Evolutionary conservation across 441 rosid species (phyloP), one percentile per base, ranked within the genome.

Genomic region (Mallotus japonicus): DNA sequence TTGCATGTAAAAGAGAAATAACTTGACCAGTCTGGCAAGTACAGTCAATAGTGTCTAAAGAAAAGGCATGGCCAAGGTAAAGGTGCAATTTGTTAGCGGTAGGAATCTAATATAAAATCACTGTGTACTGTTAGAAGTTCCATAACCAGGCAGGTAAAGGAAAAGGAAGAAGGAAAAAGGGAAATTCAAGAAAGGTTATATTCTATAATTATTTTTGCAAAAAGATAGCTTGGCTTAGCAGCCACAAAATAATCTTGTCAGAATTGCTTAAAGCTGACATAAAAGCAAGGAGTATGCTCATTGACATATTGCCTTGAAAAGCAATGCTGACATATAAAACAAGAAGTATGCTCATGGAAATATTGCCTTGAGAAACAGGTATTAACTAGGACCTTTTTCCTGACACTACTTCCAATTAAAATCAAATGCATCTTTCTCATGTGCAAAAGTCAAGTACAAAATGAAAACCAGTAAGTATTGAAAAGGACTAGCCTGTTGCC

Each of bases 401-500:
- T n/a, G 1, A 32, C 34, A 47, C 22, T 10, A 59, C 55, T 46
- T 28, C 8, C 10, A 70, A 24, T 44, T 54, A 59, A 15, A 12
- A 59, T 49, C 6, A 55, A 7, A 40, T 24, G 22, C 47, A 44
- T 47, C n/a, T 54, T 42, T 65, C 44, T 57, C 58, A 34, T 37
- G 53, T 6, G 28, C 32, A 19, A 20, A 56, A 56, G 5, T 56
- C 49, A 47, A 37, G 57, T 20, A 17, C 16, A 15, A 24, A 34
- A n/a, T 6, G 47, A 37, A 49, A 9, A 55, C 9, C 71, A 1
- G n/a, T 32, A 20, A 64, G 51, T 51, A 34, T 5, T 57, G 28
- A 54, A n/a, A 54, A 57, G 15, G 14, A 72, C 72, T 19, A 61
- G 91, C 99, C 95, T 95, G 97, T 67, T 90, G 89, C 73, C 89